Evolutionary conservation across 331 rosid species (phyloP).

Genomic region (Quercus tomentella): DNA sequence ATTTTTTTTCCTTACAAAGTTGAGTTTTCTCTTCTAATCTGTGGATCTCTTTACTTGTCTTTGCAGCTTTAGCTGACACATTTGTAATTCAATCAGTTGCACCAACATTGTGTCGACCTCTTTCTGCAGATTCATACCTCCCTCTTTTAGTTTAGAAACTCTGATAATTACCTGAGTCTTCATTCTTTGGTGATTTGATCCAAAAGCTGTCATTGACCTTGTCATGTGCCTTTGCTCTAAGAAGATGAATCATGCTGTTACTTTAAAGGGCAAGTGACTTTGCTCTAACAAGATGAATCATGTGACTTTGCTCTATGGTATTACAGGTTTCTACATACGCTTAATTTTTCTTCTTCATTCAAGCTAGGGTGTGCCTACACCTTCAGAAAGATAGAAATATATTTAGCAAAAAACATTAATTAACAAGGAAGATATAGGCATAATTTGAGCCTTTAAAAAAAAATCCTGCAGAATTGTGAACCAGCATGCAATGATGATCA

Average conservation of each 20-base stretch:
- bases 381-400: no score
- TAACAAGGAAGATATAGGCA: no score
- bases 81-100: no score
- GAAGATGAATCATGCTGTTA: slow-evolving; percentile 39
- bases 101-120: slow-evolving; percentile 51
- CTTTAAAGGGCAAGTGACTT: slow-evolving; percentile 50
- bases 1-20: neutral
- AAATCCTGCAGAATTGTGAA: no score
- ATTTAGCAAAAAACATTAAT: no score
- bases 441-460: no score
- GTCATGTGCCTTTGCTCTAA: slow-evolving; percentile 58
- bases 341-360: slow-evolving; percentile 43
- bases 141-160: slow-evolving; percentile 7
- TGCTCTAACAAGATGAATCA: slow-evolving; percentile 55
- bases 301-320: slow-evolving; percentile 30
- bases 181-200: slow-evolving; percentile 22
- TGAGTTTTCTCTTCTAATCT: slow-evolving; percentile 24
- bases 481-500: no score
- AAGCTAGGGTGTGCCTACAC: slow-evolving; percentile 60
- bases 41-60: slow-evolving; percentile 33
- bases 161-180: slow-evolving; percentile 35
- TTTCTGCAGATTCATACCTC: slow-evolving; percentile 20
- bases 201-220: slow-evolving; percentile 8
- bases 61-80: no score
- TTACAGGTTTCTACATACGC: neutral